Base-by-base conservation (phyloP, 345 rosid species). In the Gossypium mustelinum region DNA sequence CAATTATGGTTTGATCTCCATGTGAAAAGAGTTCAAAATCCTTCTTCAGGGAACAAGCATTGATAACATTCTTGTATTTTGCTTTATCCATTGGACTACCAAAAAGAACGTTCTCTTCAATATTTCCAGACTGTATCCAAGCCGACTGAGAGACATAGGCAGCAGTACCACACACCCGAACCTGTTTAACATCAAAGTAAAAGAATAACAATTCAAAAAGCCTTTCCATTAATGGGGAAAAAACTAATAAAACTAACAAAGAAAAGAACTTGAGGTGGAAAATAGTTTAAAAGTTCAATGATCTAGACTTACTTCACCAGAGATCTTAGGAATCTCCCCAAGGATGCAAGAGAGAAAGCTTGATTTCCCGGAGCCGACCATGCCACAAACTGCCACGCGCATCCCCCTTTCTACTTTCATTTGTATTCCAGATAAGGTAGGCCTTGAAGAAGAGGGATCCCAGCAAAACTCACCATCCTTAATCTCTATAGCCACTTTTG, bases 71-170 rank as follows among this genome's bases (percentile, higher is more conserved):
- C 86, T 96, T 93, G 86, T 93, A 96, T 80, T 85, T 93, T 17
- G 90, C 81, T 85, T 92, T 96, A 80, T 93, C 97, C 98, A 91
- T 87, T 27, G 97, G 97, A 64, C 97, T 87, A 69, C 99, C 99
- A 78, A 96, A 96, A 67, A 96, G 97, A 86, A 96, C 88, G 85
- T 96, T 96, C 85, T 96, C 97, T 86, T 96, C 97, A 72, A 96
- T 92, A 85, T 93, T 96, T 84, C 99, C 98, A 73, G 99, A 92
- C 79, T 91, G 99, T 85, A 96, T 96, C 99, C 99, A 96, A 77
- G 99, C 97, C 68, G 99, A 96, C 79, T 96, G 98, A 66, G 97
- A 87, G 73, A 96, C 99, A 86, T 96, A 96, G 77, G 98, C 99
- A 79, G 97, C 87, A 78, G 90, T 81, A 78, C 99, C 98, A 80